These are phyloP conservation scores for Ophiorrhiza pumila DNA, from an alignment of 257 asterid species.

Conservation along the genomic window DNA sequence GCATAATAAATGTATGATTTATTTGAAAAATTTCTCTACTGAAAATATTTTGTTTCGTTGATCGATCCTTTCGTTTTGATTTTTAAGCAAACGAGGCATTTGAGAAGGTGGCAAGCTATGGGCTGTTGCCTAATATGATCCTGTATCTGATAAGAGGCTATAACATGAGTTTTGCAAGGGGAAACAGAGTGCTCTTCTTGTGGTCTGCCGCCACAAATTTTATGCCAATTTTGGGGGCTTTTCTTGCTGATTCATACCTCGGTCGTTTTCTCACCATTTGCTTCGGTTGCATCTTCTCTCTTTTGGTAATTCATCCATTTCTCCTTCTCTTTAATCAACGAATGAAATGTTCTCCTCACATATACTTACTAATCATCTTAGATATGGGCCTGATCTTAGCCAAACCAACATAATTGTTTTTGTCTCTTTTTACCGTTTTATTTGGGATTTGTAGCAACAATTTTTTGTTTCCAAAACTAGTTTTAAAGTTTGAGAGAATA, in stretches of 20 bases:
- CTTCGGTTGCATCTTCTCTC: constrained; percentile 51
- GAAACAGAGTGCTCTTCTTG: constrained; percentile 37
- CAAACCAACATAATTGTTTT: no score
- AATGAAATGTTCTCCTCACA: neutral
- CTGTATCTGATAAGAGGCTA: constrained; percentile 54
- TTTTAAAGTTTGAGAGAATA: no score
- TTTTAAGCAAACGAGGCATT: constrained; percentile 55
- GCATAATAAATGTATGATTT: no score
- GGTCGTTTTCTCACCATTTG: constrained; percentile 62
- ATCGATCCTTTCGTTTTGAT: no score
- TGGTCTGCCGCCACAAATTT: constrained; percentile 70
- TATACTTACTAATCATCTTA: neutral
- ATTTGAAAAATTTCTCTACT: no score
- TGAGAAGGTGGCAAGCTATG: constrained; percentile 63
- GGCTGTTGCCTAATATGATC: constrained; percentile 55
- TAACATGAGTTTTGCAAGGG: constrained; percentile 38
- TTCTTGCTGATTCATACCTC: constrained; percentile 59
- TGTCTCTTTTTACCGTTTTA: no score
- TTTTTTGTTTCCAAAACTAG: no score
- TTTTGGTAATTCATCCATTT: constrained; percentile 39
- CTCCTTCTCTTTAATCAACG: neutral
- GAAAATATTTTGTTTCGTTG: no score
- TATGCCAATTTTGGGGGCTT: constrained; percentile 60
- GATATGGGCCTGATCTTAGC: no score
- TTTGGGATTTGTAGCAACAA: no score